Conservation (phyloP, 768 basidiomycete genomes). For the Suillus subaureus region DNA sequence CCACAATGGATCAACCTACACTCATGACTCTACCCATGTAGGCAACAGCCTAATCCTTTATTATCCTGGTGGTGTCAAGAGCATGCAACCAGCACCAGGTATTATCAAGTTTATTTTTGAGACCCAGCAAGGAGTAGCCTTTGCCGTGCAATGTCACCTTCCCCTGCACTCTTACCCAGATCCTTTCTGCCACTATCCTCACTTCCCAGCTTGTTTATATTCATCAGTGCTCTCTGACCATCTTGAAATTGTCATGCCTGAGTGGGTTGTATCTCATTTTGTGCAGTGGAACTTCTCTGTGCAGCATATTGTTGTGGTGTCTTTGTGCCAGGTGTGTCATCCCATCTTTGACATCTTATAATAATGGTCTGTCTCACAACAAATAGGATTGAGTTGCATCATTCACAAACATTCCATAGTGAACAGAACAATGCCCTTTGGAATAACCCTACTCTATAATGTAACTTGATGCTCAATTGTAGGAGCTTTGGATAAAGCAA, state of each 20-base stretch:
- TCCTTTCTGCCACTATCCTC: conserved; percentile 12
- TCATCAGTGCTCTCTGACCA: neutral
- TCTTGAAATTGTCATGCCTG: conserved; percentile 9
- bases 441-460: too few relatives aligned
- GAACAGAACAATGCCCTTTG: too few relatives aligned
- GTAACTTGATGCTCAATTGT: too few relatives aligned
- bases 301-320: conserved; percentile 3
- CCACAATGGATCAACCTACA: conserved; percentile 6
- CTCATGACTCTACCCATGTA: conserved; percentile 11
- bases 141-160: conserved; percentile 12
- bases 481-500: too few relatives aligned
- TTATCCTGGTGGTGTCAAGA: neutral
- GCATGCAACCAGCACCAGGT: conserved; percentile 9
- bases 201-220: conserved; percentile 12
- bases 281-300: conserved; percentile 12
- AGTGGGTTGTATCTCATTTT: conserved; percentile 14
- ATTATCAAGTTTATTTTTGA: conserved; percentile 13
- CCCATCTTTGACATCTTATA: neutral
- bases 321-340: too few relatives aligned
- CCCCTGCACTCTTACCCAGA: neutral
- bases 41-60: conserved; percentile 12
- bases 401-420: too few relatives aligned
- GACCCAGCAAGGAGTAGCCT: neutral
- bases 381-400: neutral
- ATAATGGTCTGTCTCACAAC: neutral